These are phyloP conservation scores for Trichoderma asperelloides DNA, from an alignment of 495 filamentous ascomycete genomes.

Conservation along the genomic window DNA sequence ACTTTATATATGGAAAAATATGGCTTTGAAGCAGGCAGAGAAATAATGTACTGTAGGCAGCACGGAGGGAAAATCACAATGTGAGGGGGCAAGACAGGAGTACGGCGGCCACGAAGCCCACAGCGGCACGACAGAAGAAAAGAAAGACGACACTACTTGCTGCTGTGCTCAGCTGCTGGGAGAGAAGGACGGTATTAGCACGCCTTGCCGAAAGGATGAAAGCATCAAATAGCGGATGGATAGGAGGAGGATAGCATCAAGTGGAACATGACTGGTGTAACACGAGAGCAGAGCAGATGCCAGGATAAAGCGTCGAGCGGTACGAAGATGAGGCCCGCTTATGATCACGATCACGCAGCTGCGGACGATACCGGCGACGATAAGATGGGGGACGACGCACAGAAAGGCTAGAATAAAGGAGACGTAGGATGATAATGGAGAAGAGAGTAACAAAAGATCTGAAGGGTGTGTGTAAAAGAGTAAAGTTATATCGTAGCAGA, in stretches of 20 bases:
- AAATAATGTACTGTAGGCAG: background rate
- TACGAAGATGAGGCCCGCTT: background rate
- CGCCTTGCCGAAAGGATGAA: background rate
- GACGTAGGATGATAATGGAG: background rate
- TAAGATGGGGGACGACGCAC: background rate
- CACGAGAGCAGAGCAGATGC: background rate
- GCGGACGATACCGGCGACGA: background rate
- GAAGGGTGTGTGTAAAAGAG: no score
- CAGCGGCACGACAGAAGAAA: background rate
- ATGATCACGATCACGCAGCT: background rate
- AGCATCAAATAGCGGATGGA: conserved; percentile 2
- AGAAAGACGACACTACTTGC: background rate
- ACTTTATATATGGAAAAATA: background rate
- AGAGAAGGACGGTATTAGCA: background rate
- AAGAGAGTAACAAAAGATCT: background rate
- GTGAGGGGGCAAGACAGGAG: background rate
- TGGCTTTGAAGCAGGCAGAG: background rate
- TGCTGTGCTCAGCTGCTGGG: conserved; percentile 6
- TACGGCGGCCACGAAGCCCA: background rate
- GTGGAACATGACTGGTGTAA: conserved; percentile 10
- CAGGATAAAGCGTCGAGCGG: background rate
- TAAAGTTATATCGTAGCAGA: no score
- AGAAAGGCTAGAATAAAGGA: background rate
- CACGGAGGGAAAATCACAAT: background rate
- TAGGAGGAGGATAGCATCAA: background rate